phyloP scores from a whole-genome alignment of 441 rosid species.

The Hura crepitans region DNA sequence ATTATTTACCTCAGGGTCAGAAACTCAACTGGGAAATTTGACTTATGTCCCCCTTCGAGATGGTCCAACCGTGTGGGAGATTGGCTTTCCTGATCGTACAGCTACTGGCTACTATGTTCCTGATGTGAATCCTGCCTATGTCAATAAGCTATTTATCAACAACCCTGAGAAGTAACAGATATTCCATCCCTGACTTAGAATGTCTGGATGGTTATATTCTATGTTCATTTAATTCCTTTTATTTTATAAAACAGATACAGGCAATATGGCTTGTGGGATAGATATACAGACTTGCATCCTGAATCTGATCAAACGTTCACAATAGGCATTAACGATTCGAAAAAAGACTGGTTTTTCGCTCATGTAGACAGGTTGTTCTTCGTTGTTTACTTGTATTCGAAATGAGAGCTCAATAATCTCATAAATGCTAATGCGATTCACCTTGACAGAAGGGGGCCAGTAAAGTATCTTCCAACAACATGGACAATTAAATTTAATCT shows the following conservation, averaged over 20 bases:
- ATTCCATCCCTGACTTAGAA: background rate
- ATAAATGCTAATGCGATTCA: background rate
- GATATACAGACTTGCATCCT: conserved; percentile 36
- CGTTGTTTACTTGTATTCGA: background rate
- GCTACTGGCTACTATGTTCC: conserved; percentile 35
- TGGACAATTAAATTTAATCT: conserved; percentile 37
- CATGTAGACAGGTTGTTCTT: conserved; percentile 34
- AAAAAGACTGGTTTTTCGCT: conserved; percentile 41
- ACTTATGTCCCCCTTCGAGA: conserved; percentile 29
- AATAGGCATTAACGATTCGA: conserved; percentile 27
- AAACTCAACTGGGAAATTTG: conserved; percentile 28
- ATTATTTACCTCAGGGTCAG: conserved; percentile 22
- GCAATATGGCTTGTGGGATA: conserved; percentile 44
- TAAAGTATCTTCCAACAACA: conserved; percentile 29
- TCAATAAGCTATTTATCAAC: conserved; percentile 34
- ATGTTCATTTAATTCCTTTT: background rate
- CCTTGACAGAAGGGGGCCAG: conserved; percentile 30
- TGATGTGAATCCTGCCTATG: conserved; percentile 36
- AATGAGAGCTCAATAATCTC: background rate
- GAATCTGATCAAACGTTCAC: conserved; percentile 35
- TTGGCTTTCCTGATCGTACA: conserved; percentile 39
- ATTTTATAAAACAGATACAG: conserved; percentile 29
- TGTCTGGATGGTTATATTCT: background rate
- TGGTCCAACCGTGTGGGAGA: conserved; percentile 41
- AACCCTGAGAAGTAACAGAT: conserved; percentile 29